Evolutionary conservation across 2,329 filamentous ascomycete species (phyloP), one percentile per base, ranked within the genome.

Genomic region (Diplodia intermedia): DNA sequence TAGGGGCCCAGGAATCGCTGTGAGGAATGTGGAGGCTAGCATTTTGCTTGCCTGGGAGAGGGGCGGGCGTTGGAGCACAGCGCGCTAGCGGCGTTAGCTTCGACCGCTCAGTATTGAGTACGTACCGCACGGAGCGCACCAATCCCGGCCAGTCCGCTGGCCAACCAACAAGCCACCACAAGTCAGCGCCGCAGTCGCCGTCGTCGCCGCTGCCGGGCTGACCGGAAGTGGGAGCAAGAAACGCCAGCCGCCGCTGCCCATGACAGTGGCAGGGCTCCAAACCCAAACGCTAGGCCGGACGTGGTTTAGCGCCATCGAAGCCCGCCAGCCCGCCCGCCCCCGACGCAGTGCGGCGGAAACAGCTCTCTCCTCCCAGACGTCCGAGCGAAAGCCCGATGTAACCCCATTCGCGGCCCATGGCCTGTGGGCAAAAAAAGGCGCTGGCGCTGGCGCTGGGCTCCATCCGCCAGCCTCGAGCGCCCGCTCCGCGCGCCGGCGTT

Each of bases 401-500:
- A 63, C 60, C 47, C 60, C 60, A 63, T 50, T 20, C 7, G 23
- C 57, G 57, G 57, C 57, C 57, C 57, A 43, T 26, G 18, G 31
- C 4, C 40, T 33, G 11, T 1, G 31, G 29, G 38, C 36, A 29
- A 43, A 50, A n/a, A 20, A 47, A 47, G 40, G 40, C 40, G 40
- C 40, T n/a, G 43, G 40, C 40, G 40, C 40, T n/a, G 43, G 8
- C 8, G 43, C 43, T 20, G 43, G 8, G 9, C 18, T 8, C 26
- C 15, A 14, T 20, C 40, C 26, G 43, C 57, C 43, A 36, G 54
- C 33, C 53, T 33, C 18, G 49, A 26, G 40, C 56, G 56, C 56
- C 57, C 57, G 57, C 57, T 50, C 57, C 57, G 57, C 57, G 43
- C 57, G 57, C 57, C 57, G 57, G 57, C 18, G 57, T 62, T 36